These are phyloP conservation scores for Daedaleopsis sinensis DNA, from an alignment of 768 basidiomycete species.

Conservation along the genomic window DNA sequence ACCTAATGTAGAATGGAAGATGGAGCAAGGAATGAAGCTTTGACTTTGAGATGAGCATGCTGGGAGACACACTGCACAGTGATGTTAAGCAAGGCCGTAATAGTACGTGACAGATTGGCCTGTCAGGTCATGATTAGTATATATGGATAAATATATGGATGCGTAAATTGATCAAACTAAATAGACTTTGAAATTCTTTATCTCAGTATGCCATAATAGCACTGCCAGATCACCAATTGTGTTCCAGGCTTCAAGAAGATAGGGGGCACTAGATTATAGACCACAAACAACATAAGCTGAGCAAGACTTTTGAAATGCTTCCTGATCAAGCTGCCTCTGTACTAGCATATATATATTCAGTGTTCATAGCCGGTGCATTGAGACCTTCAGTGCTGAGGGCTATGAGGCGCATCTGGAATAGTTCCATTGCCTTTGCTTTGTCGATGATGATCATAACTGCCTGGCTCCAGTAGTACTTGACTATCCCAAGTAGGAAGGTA, in stretches of 20 bases:
- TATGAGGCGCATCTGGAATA: not conserved
- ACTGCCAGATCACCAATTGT: not conserved
- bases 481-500: conserved; percentile 4
- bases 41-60: not conserved
- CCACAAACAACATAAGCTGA: conserved; percentile 4
- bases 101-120: not conserved
- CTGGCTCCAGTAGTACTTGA: conserved; percentile 8
- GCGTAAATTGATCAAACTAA: not conserved
- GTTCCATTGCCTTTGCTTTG: not conserved
- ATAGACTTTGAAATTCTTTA: not conserved
- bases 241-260: not conserved
- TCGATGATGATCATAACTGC: not conserved
- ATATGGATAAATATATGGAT: not conserved
- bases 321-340: not conserved
- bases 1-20: not conserved
- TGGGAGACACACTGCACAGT: not conserved
- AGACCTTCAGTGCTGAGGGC: not conserved
- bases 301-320: conserved; percentile 7
- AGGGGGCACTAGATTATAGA: not conserved
- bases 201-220: not conserved
- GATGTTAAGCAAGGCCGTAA: not conserved
- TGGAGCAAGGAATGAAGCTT: conserved; percentile 6
- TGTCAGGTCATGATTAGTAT: not conserved
- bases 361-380: not conserved
- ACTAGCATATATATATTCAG: conserved; percentile 3